Percentiles rank a stretch among this genome's conserved stretches.
These are phyloP conservation scores for Phytophthora multivora DNA, from an alignment of 352 stramenopile genomes.

Conservation along the genomic window DNA sequence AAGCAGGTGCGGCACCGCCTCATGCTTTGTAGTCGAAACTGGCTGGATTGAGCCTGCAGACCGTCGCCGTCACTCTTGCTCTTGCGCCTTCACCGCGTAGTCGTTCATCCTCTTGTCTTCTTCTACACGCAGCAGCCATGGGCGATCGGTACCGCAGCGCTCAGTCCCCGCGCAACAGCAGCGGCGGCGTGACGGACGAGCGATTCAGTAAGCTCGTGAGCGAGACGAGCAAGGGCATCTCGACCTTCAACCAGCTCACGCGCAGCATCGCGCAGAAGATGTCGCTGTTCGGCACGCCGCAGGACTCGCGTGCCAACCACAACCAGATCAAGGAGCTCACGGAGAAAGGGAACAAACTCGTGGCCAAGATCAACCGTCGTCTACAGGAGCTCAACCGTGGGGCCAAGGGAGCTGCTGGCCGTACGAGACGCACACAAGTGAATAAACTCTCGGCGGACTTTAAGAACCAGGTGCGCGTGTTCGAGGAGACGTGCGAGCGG, in stretches of 20 bases:
- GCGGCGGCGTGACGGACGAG: slow-evolving; percentile 54
- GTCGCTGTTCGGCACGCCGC: slow-evolving; percentile 83
- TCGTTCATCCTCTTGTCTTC: neutral
- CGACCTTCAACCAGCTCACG: slow-evolving; percentile 86
- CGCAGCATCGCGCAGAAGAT: slow-evolving; percentile 87
- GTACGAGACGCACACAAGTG: slow-evolving; percentile 71
- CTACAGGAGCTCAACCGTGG: slow-evolving; percentile 78
- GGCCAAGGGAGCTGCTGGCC: slow-evolving; percentile 44
- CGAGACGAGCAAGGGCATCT: slow-evolving; percentile 87
- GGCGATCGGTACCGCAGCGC: slow-evolving; percentile 69
- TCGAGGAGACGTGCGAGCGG: slow-evolving; percentile 74
- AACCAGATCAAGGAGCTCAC: slow-evolving; percentile 78
- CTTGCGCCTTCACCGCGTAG: slow-evolving; percentile 16
- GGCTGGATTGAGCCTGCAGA: slow-evolving; percentile 22
- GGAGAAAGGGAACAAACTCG: slow-evolving; percentile 85
- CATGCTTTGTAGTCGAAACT: slow-evolving; percentile 26
- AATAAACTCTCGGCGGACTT: slow-evolving; percentile 86
- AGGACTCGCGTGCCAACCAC: slow-evolving; percentile 87
- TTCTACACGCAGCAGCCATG: slow-evolving; percentile 35
- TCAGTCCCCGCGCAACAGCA: slow-evolving; percentile 57
- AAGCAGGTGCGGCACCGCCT: slow-evolving; percentile 13
- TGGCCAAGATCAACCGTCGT: slow-evolving; percentile 76
- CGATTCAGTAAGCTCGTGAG: slow-evolving; percentile 75
- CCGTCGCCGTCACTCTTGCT: slow-evolving; percentile 22
- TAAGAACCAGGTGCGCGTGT: slow-evolving; percentile 78